phyloP scores from a whole-genome alignment of 2,329 filamentous ascomycete species.

The Coniochaeta pulveracea region DNA sequence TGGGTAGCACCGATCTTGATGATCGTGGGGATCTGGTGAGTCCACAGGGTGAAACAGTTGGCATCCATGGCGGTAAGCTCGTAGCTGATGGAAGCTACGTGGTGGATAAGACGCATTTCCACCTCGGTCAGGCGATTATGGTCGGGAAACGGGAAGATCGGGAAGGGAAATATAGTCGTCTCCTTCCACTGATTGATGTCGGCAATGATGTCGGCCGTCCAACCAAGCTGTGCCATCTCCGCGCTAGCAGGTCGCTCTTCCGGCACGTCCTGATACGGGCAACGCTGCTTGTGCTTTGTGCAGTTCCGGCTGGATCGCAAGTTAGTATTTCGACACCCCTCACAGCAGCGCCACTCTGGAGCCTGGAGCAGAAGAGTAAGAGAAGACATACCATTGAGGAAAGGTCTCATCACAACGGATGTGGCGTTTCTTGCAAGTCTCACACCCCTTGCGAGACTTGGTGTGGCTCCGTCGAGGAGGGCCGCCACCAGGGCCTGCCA shows the following conservation, averaged over 20 bases:
- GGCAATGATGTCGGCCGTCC: conserved; percentile 75
- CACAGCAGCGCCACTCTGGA: too few species aligned
- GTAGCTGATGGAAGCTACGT: conserved; percentile 75
- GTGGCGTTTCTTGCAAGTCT: conserved; percentile 93
- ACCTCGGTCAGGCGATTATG: conserved; percentile 64
- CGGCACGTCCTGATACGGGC: conserved; percentile 89
- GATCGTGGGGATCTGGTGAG: conserved; percentile 83
- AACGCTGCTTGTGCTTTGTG: conserved; percentile 97
- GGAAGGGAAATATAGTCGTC: conserved; percentile 78
- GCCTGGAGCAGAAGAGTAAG: neutral
- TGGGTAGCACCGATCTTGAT: conserved; percentile 72
- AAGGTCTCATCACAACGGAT: conserved; percentile 97
- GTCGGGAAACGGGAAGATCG: conserved; percentile 63
- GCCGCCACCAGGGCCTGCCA: conserved; percentile 92
- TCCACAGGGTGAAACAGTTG: conserved; percentile 84
- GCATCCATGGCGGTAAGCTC: conserved; percentile 69
- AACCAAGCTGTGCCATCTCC: conserved; percentile 61
- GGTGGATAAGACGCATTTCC: conserved; percentile 81
- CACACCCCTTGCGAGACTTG: conserved; percentile 97
- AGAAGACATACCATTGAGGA: conserved; percentile 70
- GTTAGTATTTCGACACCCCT: conserved; percentile 10
- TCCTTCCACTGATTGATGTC: conserved; percentile 74
- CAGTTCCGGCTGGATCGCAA: conserved; percentile 67
- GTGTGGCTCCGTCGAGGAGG: conserved; percentile 85
- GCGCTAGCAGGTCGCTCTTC: conserved; percentile 51